Percentiles rank a stretch among this genome's conserved stretches.
These are phyloP conservation scores for Aspergillus quadricinctus DNA, from an alignment of 2,329 filamentous ascomycete species.

Conservation along the genomic window DNA sequence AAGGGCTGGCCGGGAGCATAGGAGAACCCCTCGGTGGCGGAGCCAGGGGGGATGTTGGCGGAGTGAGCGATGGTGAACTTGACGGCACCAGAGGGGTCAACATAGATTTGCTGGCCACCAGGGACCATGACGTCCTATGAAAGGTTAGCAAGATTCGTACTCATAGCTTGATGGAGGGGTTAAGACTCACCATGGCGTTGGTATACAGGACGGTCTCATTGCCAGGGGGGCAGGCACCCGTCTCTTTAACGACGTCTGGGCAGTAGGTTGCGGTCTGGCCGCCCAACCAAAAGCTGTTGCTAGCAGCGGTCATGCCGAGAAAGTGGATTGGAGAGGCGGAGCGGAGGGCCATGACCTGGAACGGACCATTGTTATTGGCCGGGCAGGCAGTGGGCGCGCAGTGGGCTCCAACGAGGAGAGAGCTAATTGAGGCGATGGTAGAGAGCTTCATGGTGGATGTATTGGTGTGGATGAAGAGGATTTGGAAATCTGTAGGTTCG, in stretches of 20 bases:
- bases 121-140: conserved; percentile 50
- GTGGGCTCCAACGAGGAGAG: neutral
- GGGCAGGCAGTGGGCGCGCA: neutral
- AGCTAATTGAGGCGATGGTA: neutral
- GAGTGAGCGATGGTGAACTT: conserved; percentile 57
- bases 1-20: conserved; percentile 25
- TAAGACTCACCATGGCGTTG: conserved; percentile 26
- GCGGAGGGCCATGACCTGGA: conserved; percentile 41
- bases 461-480: conserved; percentile 1
- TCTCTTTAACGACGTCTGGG: conserved; percentile 33
- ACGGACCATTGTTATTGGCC: conserved; percentile 21
- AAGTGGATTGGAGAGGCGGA: conserved; percentile 47
- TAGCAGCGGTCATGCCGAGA: conserved; percentile 42
- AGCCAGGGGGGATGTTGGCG: conserved; percentile 46
- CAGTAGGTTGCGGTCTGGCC: conserved; percentile 46
- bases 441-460: neutral
- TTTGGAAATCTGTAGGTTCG: neutral
- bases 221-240: conserved; percentile 38
- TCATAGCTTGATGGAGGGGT: conserved; percentile 16
- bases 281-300: conserved; percentile 48
- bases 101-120: conserved; percentile 59
- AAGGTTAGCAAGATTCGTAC: conserved; percentile 8
- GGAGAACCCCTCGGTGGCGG: conserved; percentile 48
- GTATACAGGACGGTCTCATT: conserved; percentile 46
- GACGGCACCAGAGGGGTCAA: conserved; percentile 50